These are phyloP conservation scores for Podospora sp. DNA, from an alignment of 495 filamentous ascomycete genomes.

Conservation along the genomic window DNA sequence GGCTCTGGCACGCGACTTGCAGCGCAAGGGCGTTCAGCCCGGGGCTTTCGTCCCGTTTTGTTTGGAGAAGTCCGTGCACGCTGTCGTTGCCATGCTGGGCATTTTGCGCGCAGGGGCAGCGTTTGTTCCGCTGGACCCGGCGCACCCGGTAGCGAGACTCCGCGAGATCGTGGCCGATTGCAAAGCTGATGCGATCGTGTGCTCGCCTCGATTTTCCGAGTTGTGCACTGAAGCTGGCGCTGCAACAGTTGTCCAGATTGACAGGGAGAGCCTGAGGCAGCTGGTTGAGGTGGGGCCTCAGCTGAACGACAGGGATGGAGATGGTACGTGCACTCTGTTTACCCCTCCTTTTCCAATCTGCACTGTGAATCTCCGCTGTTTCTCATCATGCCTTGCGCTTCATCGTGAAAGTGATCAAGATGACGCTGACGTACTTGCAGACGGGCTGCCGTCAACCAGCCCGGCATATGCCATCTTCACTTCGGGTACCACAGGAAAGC, in stretches of 20 bases:
- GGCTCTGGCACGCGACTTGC: slow-evolving; percentile 19
- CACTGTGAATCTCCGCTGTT: neutral
- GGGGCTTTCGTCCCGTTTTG: slow-evolving; percentile 43
- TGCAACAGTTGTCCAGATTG: slow-evolving; percentile 16
- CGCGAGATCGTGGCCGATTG: slow-evolving; percentile 32
- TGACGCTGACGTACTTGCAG: slow-evolving; percentile 13
- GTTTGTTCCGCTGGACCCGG: slow-evolving; percentile 59
- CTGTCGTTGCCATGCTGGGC: slow-evolving; percentile 49
- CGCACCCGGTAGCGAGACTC: slow-evolving; percentile 57
- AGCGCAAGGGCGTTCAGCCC: slow-evolving; percentile 20
- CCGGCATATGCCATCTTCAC: slow-evolving; percentile 60
- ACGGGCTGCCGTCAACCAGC: slow-evolving; percentile 20
- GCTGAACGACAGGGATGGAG: neutral
- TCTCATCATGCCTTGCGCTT: neutral
- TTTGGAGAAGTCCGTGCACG: slow-evolving; percentile 53
- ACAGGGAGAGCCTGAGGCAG: slow-evolving; percentile 16
- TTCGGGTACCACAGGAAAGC: slow-evolving; percentile 62
- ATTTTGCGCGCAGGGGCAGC: slow-evolving; percentile 50
- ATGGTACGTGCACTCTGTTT: slow-evolving; percentile 10
- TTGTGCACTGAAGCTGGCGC: slow-evolving; percentile 18
- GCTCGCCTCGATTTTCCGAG: slow-evolving; percentile 20
- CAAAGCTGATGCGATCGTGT: slow-evolving; percentile 30
- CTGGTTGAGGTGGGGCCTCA: neutral
- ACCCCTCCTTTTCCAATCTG: neutral
- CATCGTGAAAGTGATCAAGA: slow-evolving; percentile 8